phyloP scores from a whole-genome alignment of 1,284 basidiomycete genomes.

The Bjerkandera adusta region DNA sequence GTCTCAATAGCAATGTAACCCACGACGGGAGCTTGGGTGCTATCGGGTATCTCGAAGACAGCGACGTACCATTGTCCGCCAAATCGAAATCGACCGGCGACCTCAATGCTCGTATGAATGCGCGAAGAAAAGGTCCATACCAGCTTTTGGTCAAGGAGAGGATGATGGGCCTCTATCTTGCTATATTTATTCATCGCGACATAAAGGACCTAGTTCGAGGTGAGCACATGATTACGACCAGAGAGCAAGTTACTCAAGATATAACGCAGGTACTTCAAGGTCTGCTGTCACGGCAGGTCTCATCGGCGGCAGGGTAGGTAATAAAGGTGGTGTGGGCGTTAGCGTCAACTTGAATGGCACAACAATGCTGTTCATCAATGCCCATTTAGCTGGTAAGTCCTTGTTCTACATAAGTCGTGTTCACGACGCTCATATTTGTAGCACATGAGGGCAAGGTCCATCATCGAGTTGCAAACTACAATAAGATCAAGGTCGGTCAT shows the following conservation, averaged over 20 bases:
- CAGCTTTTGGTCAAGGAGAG: constrained; percentile 80
- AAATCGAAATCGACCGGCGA: constrained; percentile 21
- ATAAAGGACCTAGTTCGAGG: constrained; percentile 58
- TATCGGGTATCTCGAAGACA: constrained; percentile 6
- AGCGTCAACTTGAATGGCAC: constrained; percentile 73
- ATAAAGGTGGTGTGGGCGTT: constrained; percentile 85
- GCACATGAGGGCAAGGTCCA: constrained; percentile 75
- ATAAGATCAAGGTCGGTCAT: constrained; percentile 66
- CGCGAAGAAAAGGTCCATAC: constrained; percentile 65
- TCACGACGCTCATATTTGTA: constrained; percentile 23
- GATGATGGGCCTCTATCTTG: constrained; percentile 85
- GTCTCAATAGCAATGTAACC: neutral
- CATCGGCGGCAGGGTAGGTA: constrained; percentile 85
- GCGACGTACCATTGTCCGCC: constrained; percentile 11
- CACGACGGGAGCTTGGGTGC: neutral
- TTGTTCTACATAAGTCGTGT: neutral
- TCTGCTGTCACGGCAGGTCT: constrained; percentile 81
- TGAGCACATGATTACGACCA: constrained; percentile 23
- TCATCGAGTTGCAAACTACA: constrained; percentile 66
- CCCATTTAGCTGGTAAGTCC: constrained; percentile 76
- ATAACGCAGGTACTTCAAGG: constrained; percentile 53
- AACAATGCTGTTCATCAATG: constrained; percentile 82
- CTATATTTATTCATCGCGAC: constrained; percentile 71
- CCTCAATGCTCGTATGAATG: constrained; percentile 22
- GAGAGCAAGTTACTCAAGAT: constrained; percentile 1